Percentiles rank a stretch among this genome's conserved stretches.
phyloP scores from a whole-genome alignment of 768 basidiomycete species.

The Boletus rubropictus region DNA sequence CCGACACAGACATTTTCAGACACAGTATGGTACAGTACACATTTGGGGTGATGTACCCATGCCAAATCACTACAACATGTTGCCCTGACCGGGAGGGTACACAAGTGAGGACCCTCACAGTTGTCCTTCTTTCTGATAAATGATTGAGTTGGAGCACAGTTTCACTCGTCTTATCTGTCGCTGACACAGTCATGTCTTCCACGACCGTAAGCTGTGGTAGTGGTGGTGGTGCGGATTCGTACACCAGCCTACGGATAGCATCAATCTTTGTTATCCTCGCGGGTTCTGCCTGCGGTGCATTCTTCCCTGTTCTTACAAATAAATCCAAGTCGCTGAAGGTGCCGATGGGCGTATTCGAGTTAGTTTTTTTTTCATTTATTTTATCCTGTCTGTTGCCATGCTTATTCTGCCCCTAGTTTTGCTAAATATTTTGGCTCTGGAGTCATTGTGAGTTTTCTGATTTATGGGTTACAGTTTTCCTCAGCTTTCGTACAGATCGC shows the following conservation, averaged over 20 bases:
- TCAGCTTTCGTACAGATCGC: slow-evolving; percentile 53
- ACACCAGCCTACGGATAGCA: slow-evolving; percentile 55
- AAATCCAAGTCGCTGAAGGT: slow-evolving; percentile 43
- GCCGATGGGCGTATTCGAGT: slow-evolving; percentile 56
- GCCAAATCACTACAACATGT: too few relatives aligned
- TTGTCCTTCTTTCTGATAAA: slow-evolving; percentile 13
- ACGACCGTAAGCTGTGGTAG: slow-evolving; percentile 37
- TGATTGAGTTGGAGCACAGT: not conserved
- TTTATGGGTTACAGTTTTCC: not conserved
- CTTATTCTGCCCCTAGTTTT: slow-evolving; percentile 43
- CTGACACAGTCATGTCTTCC: slow-evolving; percentile 19
- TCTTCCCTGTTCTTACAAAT: slow-evolving; percentile 65
- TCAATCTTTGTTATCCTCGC: slow-evolving; percentile 70
- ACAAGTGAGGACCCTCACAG: slow-evolving; percentile 24
- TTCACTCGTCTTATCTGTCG: not conserved
- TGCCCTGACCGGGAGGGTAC: slow-evolving; percentile 24
- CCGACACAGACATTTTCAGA: too few relatives aligned
- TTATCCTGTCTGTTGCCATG: not conserved
- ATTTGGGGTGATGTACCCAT: too few relatives aligned
- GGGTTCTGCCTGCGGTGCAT: slow-evolving; percentile 53
- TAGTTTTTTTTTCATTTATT: slow-evolving; percentile 19
- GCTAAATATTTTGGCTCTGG: slow-evolving; percentile 91
- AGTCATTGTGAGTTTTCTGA: slow-evolving; percentile 56
- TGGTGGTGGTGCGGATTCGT: slow-evolving; percentile 46
- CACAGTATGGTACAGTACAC: too few relatives aligned